These are phyloP conservation scores for Medicago truncatula DNA, from an alignment of 306 rosid genomes.

Conservation along the genomic window DNA sequence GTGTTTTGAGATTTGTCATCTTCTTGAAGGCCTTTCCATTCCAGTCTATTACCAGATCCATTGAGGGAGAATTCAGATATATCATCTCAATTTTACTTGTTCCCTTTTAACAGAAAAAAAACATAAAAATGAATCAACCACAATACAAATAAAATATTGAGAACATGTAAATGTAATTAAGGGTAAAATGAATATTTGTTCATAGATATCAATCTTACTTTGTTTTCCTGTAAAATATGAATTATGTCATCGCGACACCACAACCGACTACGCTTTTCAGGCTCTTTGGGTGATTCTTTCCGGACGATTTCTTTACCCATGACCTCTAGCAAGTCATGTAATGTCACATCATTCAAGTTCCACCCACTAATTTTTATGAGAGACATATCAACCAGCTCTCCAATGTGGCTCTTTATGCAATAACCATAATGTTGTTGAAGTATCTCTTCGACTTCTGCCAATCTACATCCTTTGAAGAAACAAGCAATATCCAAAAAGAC, in stretches of 20 bases:
- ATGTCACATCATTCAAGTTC: not conserved
- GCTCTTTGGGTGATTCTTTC: not conserved
- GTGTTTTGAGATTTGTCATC: not conserved
- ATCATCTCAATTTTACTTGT: constrained; percentile 3
- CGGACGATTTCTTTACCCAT: constrained; percentile 20
- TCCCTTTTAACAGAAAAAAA: not conserved
- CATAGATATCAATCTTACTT: not conserved
- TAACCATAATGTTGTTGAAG: not conserved
- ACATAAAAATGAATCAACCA: not conserved
- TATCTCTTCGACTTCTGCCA: not conserved
- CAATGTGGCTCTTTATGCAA: not conserved
- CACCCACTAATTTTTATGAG: not conserved
- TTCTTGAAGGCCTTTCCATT: not conserved
- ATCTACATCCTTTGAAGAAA: not conserved
- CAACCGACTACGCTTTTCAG: constrained; percentile 5
- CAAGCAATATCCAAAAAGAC: constrained; percentile 21
- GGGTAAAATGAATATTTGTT: not conserved
- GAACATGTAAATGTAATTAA: not conserved
- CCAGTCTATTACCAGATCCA: not conserved
- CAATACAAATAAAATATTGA: not conserved
- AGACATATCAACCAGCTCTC: constrained; percentile 4
- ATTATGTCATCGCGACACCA: not conserved
- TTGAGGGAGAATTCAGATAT: not conserved
- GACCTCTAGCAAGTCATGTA: constrained; percentile 6
- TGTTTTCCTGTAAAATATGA: not conserved